Conservation (phyloP, 2,329 filamentous ascomycete species). For the Coniochaeta sp. region DNA sequence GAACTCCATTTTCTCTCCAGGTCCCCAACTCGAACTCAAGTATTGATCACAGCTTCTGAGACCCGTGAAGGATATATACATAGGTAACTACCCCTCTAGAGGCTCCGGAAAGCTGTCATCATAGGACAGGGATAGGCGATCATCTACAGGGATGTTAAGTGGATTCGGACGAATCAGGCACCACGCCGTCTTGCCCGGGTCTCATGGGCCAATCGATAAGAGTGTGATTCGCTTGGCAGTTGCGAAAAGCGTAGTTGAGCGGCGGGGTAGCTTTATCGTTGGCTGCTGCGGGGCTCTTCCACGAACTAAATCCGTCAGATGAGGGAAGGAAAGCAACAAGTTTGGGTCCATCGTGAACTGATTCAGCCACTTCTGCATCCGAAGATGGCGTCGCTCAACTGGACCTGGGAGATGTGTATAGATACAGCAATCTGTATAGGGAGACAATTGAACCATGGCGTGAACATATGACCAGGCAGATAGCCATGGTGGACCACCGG, state of each 20-base stretch:
- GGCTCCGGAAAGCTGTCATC: constrained; percentile 6
- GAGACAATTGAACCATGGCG: not conserved
- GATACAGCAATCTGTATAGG: too few species aligned
- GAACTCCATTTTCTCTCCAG: not conserved
- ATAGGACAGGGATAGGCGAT: constrained; percentile 12
- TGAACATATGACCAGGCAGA: not conserved
- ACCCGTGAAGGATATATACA: constrained; percentile 7
- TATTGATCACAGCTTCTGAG: not conserved
- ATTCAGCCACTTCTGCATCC: too few species aligned
- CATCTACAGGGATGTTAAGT: constrained; percentile 9
- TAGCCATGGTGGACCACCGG: too few species aligned
- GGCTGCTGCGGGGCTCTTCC: not conserved
- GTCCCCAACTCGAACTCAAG: not conserved
- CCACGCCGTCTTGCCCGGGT: not conserved
- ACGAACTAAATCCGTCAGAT: not conserved
- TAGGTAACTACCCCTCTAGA: constrained; percentile 2
- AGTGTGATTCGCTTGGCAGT: not conserved
- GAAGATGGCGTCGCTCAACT: too few species aligned
- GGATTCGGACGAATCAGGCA: constrained; percentile 9
- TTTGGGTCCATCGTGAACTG: too few species aligned
- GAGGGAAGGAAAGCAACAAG: not conserved
- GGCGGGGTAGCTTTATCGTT: constrained; percentile 6
- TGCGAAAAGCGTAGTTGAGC: constrained; percentile 4
- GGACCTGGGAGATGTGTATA: too few species aligned
- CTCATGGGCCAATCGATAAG: constrained; percentile 10